These are phyloP conservation scores for Leptographium radiaticola DNA, from an alignment of 2,329 filamentous ascomycete species.

Conservation along the genomic window DNA sequence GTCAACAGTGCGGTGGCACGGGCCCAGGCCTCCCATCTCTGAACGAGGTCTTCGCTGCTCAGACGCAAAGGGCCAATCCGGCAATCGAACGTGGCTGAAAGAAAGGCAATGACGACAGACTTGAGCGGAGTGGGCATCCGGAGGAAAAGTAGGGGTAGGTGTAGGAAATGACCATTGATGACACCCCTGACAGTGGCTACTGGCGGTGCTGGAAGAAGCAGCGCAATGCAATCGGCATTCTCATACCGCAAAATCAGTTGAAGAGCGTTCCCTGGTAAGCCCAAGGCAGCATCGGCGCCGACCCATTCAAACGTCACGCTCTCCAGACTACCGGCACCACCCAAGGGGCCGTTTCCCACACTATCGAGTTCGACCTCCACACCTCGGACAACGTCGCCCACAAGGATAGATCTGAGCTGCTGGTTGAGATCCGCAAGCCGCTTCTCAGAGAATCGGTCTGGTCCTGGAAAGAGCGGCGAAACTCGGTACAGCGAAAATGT, in stretches of 20 bases:
- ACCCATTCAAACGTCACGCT: conserved; percentile 36
- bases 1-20: conserved; percentile 21
- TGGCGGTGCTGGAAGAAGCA: conserved; percentile 29
- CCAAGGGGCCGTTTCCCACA: conserved; percentile 19
- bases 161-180: conserved; percentile 24
- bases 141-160: conserved; percentile 38
- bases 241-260: conserved; percentile 38
- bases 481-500: conserved; percentile 44
- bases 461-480: conserved; percentile 38
- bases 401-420: conserved; percentile 38
- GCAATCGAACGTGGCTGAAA: conserved; percentile 42
- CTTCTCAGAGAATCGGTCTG: conserved; percentile 21
- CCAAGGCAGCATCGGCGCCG: conserved; percentile 15
- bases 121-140: conserved; percentile 43
- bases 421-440: conserved; percentile 31
- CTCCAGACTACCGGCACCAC: conserved; percentile 29
- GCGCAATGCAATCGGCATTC: conserved; percentile 34
- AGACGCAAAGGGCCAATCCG: conserved; percentile 36
- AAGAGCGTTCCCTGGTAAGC: conserved; percentile 20
- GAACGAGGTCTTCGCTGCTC: conserved; percentile 35
- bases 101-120: conserved; percentile 33
- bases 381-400: conserved; percentile 47
- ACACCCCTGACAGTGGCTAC: background rate
- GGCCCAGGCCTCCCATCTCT: conserved; percentile 39
- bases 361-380: conserved; percentile 35